Conservation (phyloP, 202 grass and related monocot species). For the Cymbopogon flexuosus region DNA sequence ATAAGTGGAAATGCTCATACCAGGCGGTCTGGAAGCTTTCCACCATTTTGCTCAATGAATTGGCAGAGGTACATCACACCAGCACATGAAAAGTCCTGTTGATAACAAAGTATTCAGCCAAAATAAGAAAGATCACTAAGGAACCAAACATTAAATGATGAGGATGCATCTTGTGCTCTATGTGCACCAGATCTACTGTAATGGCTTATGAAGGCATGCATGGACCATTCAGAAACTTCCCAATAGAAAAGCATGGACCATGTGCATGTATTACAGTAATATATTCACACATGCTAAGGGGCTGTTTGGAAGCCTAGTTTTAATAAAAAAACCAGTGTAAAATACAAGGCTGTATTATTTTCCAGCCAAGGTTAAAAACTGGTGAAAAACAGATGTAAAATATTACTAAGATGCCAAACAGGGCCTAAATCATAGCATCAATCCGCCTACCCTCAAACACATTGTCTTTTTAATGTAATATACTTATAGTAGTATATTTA, state of each 20-base stretch:
- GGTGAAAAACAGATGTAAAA: too few species aligned
- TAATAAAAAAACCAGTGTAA: too few species aligned
- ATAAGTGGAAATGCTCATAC: slow-evolving; percentile 39
- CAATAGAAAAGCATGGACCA: neutral
- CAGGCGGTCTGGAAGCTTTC: slow-evolving; percentile 77
- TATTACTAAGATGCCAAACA: too few species aligned
- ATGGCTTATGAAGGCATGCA: neutral
- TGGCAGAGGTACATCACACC: slow-evolving; percentile 97
- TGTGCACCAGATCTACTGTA: neutral
- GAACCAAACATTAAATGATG: slow-evolving; percentile 1
- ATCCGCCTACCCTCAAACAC: neutral
- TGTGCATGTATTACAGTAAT: neutral
- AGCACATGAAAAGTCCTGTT: slow-evolving; percentile 79
- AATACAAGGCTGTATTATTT: too few species aligned
- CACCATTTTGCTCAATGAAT: slow-evolving; percentile 91
- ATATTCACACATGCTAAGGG: neutral
- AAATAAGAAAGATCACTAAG: slow-evolving; percentile 2
- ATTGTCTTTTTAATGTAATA: neutral
- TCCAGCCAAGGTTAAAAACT: too few species aligned
- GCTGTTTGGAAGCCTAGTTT: too few species aligned
- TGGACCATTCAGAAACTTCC: neutral
- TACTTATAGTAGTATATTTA: neutral
- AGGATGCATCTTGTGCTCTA: neutral
- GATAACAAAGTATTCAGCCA: slow-evolving; percentile 19
- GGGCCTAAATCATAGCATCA: neutral